Evolutionary conservation across 2,329 filamentous ascomycete species (phyloP).

Genomic region (Gyromitra esculenta): DNA sequence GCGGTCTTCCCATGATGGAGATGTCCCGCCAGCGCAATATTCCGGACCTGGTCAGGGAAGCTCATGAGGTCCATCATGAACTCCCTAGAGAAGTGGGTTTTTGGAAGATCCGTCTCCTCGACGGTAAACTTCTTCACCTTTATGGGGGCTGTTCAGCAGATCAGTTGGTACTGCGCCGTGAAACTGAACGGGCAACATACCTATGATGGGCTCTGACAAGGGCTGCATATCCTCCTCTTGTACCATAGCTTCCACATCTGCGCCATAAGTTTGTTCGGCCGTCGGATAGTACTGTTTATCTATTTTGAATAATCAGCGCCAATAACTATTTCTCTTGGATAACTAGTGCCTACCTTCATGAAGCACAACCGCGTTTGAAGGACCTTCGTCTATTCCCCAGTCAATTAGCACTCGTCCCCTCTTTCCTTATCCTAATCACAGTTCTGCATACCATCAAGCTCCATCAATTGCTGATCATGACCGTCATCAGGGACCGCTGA

Average conservation of each 20-base stretch:
- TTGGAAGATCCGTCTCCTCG: conserved; percentile 88
- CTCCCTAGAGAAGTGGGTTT: conserved; percentile 58
- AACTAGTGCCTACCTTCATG: conserved; percentile 70
- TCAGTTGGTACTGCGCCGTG: conserved; percentile 47
- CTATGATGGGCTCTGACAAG: conserved; percentile 86
- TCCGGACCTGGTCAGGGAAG: conserved; percentile 92
- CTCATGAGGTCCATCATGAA: conserved; percentile 98
- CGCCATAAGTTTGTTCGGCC: conserved; percentile 93
- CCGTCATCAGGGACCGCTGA: conserved; percentile 70
- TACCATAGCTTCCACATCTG: conserved; percentile 92
- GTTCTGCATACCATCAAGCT: conserved; percentile 75
- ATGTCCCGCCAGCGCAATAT: conserved; percentile 90
- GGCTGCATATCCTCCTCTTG: conserved; percentile 97
- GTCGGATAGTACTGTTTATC: conserved; percentile 99
- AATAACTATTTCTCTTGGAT: neutral
- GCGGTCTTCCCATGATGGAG: conserved; percentile 98
- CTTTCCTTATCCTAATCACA: neutral
- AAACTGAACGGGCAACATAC: conserved; percentile 38
- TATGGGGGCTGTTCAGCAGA: conserved; percentile 71
- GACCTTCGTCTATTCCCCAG: conserved; percentile 72
- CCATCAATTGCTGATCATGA: conserved; percentile 87
- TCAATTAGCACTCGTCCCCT: conserved; percentile 57
- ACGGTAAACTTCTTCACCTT: conserved; percentile 96
- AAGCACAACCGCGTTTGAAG: conserved; percentile 95
- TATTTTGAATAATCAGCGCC: conserved; percentile 36